phyloP scores from a whole-genome alignment of 306 rosid genomes.

The Ziziphus jujuba region DNA sequence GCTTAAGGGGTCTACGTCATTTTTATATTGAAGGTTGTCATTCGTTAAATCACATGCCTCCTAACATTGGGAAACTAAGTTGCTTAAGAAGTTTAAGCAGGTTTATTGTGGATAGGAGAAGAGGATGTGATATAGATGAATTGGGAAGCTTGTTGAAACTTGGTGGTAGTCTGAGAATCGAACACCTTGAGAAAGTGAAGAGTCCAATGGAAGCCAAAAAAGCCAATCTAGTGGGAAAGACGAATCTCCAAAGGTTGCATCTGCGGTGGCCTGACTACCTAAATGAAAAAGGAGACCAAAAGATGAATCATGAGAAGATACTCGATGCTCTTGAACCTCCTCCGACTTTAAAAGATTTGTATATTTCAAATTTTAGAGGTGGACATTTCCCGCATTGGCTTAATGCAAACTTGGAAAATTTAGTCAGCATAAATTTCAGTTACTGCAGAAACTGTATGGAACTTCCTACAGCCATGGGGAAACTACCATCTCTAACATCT shows the following conservation, averaged over 20 bases:
- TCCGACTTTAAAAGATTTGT: neutral
- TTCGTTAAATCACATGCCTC: neutral
- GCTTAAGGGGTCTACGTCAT: constrained; percentile 2
- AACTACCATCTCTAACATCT: neutral
- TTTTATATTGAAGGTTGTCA: neutral
- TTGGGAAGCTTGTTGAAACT: neutral
- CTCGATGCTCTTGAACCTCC: constrained; percentile 8
- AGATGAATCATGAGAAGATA: neutral
- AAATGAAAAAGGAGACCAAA: neutral
- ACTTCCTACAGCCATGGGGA: constrained; percentile 9
- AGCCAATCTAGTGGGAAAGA: constrained; percentile 2
- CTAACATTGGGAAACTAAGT: neutral
- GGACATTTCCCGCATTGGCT: constrained; percentile 6
- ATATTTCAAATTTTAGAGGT: neutral
- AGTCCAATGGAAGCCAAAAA: neutral
- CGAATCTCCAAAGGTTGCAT: neutral
- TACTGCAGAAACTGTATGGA: constrained; percentile 7
- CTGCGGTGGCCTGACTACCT: neutral
- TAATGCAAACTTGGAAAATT: neutral
- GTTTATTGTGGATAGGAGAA: neutral
- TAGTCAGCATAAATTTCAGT: neutral
- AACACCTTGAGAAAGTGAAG: neutral
- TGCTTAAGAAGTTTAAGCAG: neutral
- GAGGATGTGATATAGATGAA: neutral
- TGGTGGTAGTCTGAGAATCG: neutral